Evolutionary conservation across 306 rosid species (phyloP).

Genomic region (Cicer bijugum): DNA sequence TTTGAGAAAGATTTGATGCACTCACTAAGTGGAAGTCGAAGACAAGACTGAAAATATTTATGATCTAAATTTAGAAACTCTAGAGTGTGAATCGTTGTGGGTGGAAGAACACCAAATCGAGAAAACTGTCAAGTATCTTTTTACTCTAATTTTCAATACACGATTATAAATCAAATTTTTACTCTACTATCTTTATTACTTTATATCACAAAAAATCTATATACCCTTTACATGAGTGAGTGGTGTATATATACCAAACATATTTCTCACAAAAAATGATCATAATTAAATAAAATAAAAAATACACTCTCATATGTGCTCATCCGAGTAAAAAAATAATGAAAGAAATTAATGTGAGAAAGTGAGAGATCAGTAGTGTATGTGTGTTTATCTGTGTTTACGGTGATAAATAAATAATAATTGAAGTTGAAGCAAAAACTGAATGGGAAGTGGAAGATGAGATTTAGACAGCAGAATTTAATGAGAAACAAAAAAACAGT

Average conservation of each 20-base stretch:
- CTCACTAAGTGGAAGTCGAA: slow-evolving; percentile 55
- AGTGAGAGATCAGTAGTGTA: not conserved
- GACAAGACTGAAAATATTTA: slow-evolving; percentile 53
- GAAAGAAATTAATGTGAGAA: not conserved
- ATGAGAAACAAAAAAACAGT: not conserved
- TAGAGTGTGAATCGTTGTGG: slow-evolving; percentile 34
- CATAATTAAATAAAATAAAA: too few relatives aligned
- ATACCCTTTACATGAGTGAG: too few relatives aligned
- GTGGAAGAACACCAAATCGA: slow-evolving; percentile 45
- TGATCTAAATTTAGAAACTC: slow-evolving; percentile 62
- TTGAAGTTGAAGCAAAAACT: not conserved
- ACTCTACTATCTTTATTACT: too few relatives aligned
- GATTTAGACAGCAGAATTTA: not conserved
- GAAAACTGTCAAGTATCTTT: slow-evolving; percentile 42
- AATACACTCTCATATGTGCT: too few relatives aligned
- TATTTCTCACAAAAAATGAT: too few relatives aligned
- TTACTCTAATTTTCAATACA: slow-evolving; percentile 33
- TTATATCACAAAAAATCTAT: too few relatives aligned
- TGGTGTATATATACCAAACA: too few relatives aligned
- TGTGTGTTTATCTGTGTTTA: slow-evolving; percentile 13
- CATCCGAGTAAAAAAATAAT: too few relatives aligned
- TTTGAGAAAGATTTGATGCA: slow-evolving; percentile 45
- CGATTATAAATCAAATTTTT: slow-evolving; percentile 45
- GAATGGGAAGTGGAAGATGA: slow-evolving; percentile 32
- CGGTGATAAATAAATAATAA: not conserved